Percentiles rank a stretch among this genome's conserved stretches.
Conservation (phyloP, 75 land plant species). For the Cupressus sempervirens region DNA sequence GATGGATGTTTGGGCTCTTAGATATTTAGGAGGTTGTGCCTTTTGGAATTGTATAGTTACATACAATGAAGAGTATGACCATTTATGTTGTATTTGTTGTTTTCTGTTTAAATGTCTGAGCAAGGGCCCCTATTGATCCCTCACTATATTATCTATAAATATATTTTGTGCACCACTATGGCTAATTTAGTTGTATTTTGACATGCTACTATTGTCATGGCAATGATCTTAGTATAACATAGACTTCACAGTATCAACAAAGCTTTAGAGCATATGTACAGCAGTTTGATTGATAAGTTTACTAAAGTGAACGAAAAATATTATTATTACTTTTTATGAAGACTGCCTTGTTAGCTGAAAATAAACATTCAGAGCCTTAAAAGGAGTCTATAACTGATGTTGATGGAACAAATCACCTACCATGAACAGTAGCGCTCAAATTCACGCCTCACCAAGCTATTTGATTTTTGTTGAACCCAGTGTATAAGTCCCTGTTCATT, state of each 20-base stretch:
- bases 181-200: not conserved
- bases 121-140: too few species aligned
- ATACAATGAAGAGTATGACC: too few species aligned
- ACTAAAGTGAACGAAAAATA: not conserved
- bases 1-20: too few species aligned
- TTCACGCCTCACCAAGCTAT: slow-evolving; percentile 52
- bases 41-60: too few species aligned
- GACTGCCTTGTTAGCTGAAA: not conserved
- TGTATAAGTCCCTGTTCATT: slow-evolving; percentile 54
- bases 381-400: not conserved
- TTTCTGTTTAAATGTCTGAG: too few species aligned
- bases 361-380: not conserved
- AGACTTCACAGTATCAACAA: not conserved
- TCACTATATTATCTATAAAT: too few species aligned
- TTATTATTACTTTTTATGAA: not conserved
- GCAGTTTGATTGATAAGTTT: not conserved
- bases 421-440: slow-evolving; percentile 72
- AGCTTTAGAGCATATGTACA: not conserved
- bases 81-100: too few species aligned
- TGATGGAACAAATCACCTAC: slow-evolving; percentile 24
- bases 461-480: slow-evolving; percentile 62
- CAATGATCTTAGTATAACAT: not conserved
- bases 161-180: not conserved
- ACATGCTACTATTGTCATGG: not conserved
- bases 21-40: too few species aligned